Conservation (phyloP, 192 early-diverging fungal species). For the Mortierella antarctica region DNA sequence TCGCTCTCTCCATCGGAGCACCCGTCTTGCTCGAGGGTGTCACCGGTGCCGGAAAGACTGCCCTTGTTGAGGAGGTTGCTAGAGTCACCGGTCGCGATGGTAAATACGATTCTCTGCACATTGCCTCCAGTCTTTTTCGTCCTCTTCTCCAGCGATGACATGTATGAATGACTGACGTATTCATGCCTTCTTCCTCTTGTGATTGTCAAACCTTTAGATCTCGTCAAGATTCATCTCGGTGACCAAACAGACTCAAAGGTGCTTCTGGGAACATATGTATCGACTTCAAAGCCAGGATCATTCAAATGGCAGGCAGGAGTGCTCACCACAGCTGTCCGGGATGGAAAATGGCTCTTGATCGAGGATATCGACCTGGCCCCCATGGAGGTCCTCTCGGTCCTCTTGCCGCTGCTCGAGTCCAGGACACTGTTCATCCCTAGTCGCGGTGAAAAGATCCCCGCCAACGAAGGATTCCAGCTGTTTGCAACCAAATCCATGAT, state of each 20-base stretch:
- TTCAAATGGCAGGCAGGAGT: conserved; percentile 97
- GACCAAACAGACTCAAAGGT: conserved; percentile 97
- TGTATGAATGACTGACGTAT: not conserved
- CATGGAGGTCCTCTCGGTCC: conserved; percentile 90
- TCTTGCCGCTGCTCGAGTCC: conserved; percentile 93
- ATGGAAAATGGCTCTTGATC: conserved; percentile 95
- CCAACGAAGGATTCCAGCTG: conserved; percentile 88
- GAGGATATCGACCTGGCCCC: conserved; percentile 98
- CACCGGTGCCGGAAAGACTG: conserved; percentile 90
- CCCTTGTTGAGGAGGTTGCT: conserved; percentile 90
- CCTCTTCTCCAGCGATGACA: not conserved
- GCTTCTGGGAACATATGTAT: conserved; percentile 94
- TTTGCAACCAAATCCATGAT: conserved; percentile 86
- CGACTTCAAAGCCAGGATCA: conserved; percentile 89
- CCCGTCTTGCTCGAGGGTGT: conserved; percentile 90
- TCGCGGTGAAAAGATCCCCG: conserved; percentile 86
- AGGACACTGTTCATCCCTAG: conserved; percentile 90
- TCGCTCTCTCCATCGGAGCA: conserved; percentile 86
- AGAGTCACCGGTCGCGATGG: conserved; percentile 72
- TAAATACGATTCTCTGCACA: conserved; percentile 11
- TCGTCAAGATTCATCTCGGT: conserved; percentile 94
- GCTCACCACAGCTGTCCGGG: conserved; percentile 87
- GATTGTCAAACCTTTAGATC: conserved; percentile 51
- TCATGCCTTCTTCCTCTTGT: not conserved
- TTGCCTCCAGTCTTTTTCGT: not conserved